Evolutionary conservation across 345 rosid genomes (phyloP).

Genomic region (Carallia pectinifolia): DNA sequence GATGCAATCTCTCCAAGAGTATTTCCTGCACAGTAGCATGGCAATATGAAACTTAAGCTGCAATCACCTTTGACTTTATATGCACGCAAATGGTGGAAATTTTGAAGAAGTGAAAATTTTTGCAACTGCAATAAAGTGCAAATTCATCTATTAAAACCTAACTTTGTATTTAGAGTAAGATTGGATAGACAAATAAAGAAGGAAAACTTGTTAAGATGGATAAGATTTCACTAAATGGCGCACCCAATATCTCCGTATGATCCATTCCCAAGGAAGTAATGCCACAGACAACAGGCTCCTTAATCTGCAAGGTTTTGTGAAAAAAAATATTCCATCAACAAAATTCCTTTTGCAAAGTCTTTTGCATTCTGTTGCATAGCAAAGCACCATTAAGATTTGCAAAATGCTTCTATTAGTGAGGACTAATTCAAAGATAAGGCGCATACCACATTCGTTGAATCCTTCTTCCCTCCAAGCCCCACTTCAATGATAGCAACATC

Average conservation of each 20-base stretch:
- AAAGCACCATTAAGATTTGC: too few relatives aligned
- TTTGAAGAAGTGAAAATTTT: neutral
- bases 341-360: neutral
- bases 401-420: too few relatives aligned
- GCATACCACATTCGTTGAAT: constrained; percentile 84
- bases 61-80: constrained; percentile 2
- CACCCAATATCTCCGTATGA: constrained; percentile 73
- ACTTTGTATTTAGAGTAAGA: neutral
- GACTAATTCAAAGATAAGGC: constrained; percentile 15
- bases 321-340: constrained; percentile 1
- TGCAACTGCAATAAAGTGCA: neutral
- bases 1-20: constrained; percentile 72
- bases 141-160: constrained; percentile 4
- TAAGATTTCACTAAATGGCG: constrained; percentile 10
- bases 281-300: constrained; percentile 83
- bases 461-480: constrained; percentile 74
- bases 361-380: too few relatives aligned
- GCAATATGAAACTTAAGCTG: constrained; percentile 8
- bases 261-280: constrained; percentile 86
- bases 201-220: constrained; percentile 5
- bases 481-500: constrained; percentile 90
- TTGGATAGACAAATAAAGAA: neutral
- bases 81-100: neutral
- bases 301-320: constrained; percentile 53
- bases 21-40: constrained; percentile 48